phyloP scores from a whole-genome alignment of 495 filamentous ascomycete species.

The Penicillium maclennaniae region DNA sequence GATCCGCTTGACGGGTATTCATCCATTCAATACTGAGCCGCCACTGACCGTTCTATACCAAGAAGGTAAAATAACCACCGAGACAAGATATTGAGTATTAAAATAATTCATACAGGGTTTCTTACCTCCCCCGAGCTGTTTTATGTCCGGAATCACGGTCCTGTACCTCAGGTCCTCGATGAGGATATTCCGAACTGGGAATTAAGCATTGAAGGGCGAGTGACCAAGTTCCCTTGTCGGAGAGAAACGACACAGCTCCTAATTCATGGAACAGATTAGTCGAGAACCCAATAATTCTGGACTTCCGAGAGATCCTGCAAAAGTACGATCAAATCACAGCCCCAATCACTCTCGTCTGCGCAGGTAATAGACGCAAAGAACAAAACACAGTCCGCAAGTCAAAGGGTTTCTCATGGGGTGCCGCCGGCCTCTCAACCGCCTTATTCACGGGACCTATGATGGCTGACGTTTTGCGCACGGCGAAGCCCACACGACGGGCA shows the following conservation, averaged over 20 bases:
- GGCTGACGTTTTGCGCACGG: slow-evolving; percentile 64
- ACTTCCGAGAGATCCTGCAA: slow-evolving; percentile 66
- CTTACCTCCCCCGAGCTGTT: slow-evolving; percentile 89
- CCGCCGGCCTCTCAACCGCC: slow-evolving; percentile 84
- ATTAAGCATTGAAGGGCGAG: slow-evolving; percentile 76
- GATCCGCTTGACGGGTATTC: slow-evolving; percentile 84
- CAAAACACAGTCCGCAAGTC: slow-evolving; percentile 90
- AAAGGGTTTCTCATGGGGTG: slow-evolving; percentile 95
- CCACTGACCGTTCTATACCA: slow-evolving; percentile 77
- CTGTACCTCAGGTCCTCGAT: slow-evolving; percentile 75
- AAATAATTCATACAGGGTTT: slow-evolving; percentile 51
- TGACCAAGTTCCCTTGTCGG: neutral
- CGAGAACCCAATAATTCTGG: slow-evolving; percentile 69
- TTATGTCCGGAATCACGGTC: slow-evolving; percentile 94
- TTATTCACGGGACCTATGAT: slow-evolving; percentile 85
- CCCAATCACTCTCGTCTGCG: slow-evolving; percentile 88
- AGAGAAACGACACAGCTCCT: neutral
- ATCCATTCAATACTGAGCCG: slow-evolving; percentile 93
- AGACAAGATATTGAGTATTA: neutral
- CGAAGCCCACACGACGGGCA: slow-evolving; percentile 65
- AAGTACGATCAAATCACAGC: slow-evolving; percentile 82
- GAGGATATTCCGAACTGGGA: slow-evolving; percentile 75
- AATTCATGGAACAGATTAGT: slow-evolving; percentile 53
- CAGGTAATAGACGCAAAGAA: slow-evolving; percentile 90
- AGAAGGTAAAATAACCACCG: slow-evolving; percentile 48